These are phyloP conservation scores for Phlebiopsis gigantea DNA, from an alignment of 768 basidiomycete genomes.

Conservation along the genomic window DNA sequence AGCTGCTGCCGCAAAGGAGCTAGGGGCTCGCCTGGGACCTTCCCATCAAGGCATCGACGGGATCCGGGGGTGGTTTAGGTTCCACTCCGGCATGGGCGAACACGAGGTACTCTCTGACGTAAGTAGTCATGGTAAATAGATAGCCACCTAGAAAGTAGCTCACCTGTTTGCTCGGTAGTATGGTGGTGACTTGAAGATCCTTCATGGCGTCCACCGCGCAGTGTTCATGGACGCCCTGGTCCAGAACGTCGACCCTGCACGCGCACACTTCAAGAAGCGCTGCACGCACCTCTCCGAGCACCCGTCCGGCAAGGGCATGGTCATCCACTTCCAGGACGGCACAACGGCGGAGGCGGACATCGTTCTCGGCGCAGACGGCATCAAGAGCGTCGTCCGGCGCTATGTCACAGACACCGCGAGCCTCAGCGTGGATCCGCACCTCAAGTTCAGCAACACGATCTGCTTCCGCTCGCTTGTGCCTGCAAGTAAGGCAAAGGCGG, in stretches of 20 bases:
- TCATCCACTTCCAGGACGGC: conserved; percentile 45
- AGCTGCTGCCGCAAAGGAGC: not conserved
- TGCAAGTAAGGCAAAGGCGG: conserved; percentile 30
- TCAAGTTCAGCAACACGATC: conserved; percentile 41
- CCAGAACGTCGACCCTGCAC: conserved; percentile 34
- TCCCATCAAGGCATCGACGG: too few relatives aligned
- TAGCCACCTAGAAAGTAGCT: not conserved
- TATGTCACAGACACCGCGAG: conserved; percentile 30
- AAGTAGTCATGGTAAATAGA: not conserved
- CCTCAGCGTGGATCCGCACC: conserved; percentile 17
- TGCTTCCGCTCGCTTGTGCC: conserved; percentile 48
- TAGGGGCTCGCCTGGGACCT: too few relatives aligned
- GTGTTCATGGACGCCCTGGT: conserved; percentile 45
- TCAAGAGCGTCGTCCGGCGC: conserved; percentile 32
- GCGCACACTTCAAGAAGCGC: conserved; percentile 46
- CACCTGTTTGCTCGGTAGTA: not conserved
- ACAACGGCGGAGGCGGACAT: conserved; percentile 41
- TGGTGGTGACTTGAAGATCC: not conserved
- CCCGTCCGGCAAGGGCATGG: not conserved
- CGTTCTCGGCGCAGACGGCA: conserved; percentile 38
- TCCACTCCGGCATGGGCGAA: not conserved
- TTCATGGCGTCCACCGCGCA: not conserved
- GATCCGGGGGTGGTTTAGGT: not conserved
- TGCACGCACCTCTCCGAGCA: conserved; percentile 22
- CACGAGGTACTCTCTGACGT: conserved; percentile 5